Base-by-base conservation (phyloP, 2,329 filamentous ascomycete species). In the Paecilomyces sp. region DNA sequence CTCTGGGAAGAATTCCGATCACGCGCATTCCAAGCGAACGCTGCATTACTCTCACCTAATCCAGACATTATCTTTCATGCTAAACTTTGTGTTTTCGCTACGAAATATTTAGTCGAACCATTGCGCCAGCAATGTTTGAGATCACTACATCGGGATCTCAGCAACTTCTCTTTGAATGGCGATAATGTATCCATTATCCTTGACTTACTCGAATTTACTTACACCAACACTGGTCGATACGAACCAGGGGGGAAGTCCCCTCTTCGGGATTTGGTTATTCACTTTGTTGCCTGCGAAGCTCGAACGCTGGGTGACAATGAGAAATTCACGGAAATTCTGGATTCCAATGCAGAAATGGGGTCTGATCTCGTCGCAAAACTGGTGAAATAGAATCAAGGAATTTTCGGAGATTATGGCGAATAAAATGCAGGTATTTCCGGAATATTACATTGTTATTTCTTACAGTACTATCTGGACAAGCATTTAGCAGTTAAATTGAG, bases 241-340 rank as follows among this genome's bases (percentile, higher is more conserved):
- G 59, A 60, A 36, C 18, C 55, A 13, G 18, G 55, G 7, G 55
- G 55, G 22, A 24, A 24, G 5, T 47, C 41, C 8, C n/a, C 18
- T 22, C 56, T 60, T 11, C 56, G 59, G 22, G 56, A 60, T 18
- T 34, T 60, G 30, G 56, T 60, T 13, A 47, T 55, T 22, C 54
- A 36, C 25, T 60, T 30, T 47, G 12, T 55, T 24, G 51, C 52
- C 22, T 30, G 70, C 60, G 57, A 88, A 70, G 61, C 77, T 83
- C 54, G 81, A 80, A 62, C 88, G 89, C 74, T 90, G 86, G 70
- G 90, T 90, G 78, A 30, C 13, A 5, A 50, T 91, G 82, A 75
- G 87, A 91, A 79, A 90, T 15, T 25, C 11, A 53, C 22, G 51
- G 2, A 25, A 7, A 18, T 53, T 13, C 22, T 53, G 15, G 51